phyloP scores from a whole-genome alignment of 2,329 filamentous ascomycete species.

The Nakataea oryzae region DNA sequence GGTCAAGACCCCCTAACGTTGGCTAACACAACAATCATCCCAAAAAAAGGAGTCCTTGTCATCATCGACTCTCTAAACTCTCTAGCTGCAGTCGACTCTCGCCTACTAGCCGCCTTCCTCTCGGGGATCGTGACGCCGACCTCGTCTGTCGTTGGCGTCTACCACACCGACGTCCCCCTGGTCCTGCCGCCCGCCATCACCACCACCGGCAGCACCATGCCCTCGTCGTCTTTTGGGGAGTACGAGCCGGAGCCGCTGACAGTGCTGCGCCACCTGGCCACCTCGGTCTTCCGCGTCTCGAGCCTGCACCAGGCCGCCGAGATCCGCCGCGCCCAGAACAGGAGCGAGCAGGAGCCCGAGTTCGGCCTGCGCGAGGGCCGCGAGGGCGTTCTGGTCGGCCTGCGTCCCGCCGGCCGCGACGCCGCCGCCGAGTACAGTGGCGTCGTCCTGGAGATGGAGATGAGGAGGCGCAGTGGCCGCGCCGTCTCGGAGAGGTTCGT shows the following conservation, averaged over 20 bases:
- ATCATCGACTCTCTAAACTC: slow-evolving; percentile 72
- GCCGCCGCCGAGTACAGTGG: slow-evolving; percentile 26
- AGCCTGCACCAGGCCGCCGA: slow-evolving; percentile 66
- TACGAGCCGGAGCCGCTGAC: slow-evolving; percentile 62
- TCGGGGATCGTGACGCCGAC: slow-evolving; percentile 55
- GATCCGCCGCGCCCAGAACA: slow-evolving; percentile 63
- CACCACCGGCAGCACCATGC: too few relatives aligned
- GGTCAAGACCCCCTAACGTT: background rate
- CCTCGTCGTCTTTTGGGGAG: slow-evolving; percentile 21
- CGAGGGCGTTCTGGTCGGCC: slow-evolving; percentile 68
- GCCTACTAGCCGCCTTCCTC: slow-evolving; percentile 57
- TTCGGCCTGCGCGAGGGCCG: slow-evolving; percentile 70
- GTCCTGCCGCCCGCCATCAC: slow-evolving; percentile 21
- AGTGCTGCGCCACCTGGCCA: slow-evolving; percentile 76
- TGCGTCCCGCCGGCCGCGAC: slow-evolving; percentile 26
- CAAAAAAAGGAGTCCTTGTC: slow-evolving; percentile 60
- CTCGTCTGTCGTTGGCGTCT: slow-evolving; percentile 66
- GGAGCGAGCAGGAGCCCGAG: slow-evolving; percentile 62
- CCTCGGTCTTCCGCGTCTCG: slow-evolving; percentile 65
- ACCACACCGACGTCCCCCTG: slow-evolving; percentile 71
- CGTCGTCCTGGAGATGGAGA: slow-evolving; percentile 74
- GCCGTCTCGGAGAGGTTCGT: slow-evolving; percentile 61
- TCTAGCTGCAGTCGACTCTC: slow-evolving; percentile 41
- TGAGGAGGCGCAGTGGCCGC: slow-evolving; percentile 72
- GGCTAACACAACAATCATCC: background rate